Conservation (phyloP, 768 basidiomycete genomes). For the Auricularia cornea region DNA sequence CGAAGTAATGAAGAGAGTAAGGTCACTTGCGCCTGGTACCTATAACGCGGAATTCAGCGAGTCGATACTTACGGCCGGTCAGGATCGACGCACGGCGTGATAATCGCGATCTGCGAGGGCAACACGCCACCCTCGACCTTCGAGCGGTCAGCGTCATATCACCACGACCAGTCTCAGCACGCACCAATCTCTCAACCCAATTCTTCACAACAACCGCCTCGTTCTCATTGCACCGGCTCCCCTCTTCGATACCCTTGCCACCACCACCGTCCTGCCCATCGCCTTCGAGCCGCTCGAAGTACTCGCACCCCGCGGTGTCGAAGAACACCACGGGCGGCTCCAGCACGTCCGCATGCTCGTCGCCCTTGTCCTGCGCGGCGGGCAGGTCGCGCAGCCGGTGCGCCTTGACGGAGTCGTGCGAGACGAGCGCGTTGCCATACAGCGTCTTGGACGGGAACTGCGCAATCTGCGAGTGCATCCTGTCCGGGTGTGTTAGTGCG, state of each 20-base stretch:
- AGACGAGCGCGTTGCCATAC: slow-evolving; percentile 62
- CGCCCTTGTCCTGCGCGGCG: slow-evolving; percentile 44
- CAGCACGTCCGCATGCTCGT: slow-evolving; percentile 63
- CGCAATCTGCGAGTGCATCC: slow-evolving; percentile 85
- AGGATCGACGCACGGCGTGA: slow-evolving; percentile 65
- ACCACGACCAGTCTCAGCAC: slow-evolving; percentile 10
- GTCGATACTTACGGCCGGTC: too few species aligned
- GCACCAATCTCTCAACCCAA: slow-evolving; percentile 75
- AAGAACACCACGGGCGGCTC: slow-evolving; percentile 81
- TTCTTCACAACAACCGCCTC: slow-evolving; percentile 78
- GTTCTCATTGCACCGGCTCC: slow-evolving; percentile 90
- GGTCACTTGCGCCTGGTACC: slow-evolving; percentile 92
- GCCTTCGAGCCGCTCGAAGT: slow-evolving; percentile 61
- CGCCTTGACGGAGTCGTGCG: slow-evolving; percentile 59
- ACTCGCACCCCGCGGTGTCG: slow-evolving; percentile 91
- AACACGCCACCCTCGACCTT: slow-evolving; percentile 57
- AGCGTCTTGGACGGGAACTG: slow-evolving; percentile 77
- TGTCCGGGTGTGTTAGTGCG: slow-evolving; percentile 18
- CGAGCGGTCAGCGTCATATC: background rate
- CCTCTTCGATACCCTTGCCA: slow-evolving; percentile 51
- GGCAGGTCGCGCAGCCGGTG: slow-evolving; percentile 70
- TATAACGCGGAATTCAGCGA: slow-evolving; percentile 16
- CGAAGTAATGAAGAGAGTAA: slow-evolving; percentile 71
- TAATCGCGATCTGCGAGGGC: slow-evolving; percentile 72
- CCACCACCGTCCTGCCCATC: slow-evolving; percentile 41